Evolutionary conservation across 352 stramenopile species (phyloP), one percentile per base, ranked within the genome.

Genomic region (Phytophthora colocasiae): DNA sequence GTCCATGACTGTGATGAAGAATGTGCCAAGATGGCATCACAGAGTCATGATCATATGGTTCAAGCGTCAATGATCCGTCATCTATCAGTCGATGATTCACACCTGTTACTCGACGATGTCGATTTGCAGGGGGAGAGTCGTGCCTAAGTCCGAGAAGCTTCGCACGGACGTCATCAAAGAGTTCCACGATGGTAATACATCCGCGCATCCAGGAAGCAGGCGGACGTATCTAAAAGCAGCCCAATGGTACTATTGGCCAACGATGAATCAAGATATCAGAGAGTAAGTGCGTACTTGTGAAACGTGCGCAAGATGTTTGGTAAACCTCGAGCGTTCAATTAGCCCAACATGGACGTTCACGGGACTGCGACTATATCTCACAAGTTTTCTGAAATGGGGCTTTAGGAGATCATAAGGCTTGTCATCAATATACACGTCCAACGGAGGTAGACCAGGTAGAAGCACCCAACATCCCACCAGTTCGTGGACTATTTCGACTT

Each of bases 401-500:
- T n/a, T n/a, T n/a, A n/a, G n/a, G n/a, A n/a, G n/a, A n/a, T n/a
- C n/a, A n/a, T n/a, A n/a, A n/a, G n/a, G n/a, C n/a, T n/a, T n/a
- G n/a, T n/a, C n/a, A n/a, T n/a, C n/a, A n/a, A n/a, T n/a, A n/a
- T n/a, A n/a, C n/a, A n/a, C n/a, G n/a, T n/a, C n/a, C n/a, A n/a
- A n/a, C n/a, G n/a, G n/a, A n/a, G n/a, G n/a, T n/a, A n/a, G n/a
- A n/a, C n/a, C n/a, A n/a, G n/a, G n/a, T n/a, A n/a, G n/a, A n/a
- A n/a, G n/a, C n/a, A n/a, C n/a, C n/a, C n/a, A n/a, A n/a, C n/a
- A n/a, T n/a, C n/a, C n/a, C n/a, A n/a, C n/a, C n/a, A n/a, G n/a
- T n/a, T n/a, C 5, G 66, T 78, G 26, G 69, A 76, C 24, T 92
- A 92, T 66, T 81, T 77, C 46, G 83, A 92, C 11, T 50, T 89